phyloP scores from a whole-genome alignment of 345 rosid genomes.

The Mallotus nudiflorus region DNA sequence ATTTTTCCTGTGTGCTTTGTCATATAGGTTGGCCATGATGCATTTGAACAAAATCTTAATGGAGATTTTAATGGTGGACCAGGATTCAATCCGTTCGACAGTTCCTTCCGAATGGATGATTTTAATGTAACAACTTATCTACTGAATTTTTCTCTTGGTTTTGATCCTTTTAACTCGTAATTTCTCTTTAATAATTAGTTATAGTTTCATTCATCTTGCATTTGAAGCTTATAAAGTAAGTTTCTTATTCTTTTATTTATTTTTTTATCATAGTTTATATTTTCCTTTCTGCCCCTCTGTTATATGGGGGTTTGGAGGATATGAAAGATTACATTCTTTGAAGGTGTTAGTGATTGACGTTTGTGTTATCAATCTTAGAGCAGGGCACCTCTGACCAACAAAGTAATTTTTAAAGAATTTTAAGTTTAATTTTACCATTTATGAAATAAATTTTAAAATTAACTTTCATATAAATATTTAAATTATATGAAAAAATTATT shows the following conservation, averaged over 20 bases:
- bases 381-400: not conserved
- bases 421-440: too few relatives aligned
- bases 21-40: slow-evolving; percentile 91
- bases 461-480: too few relatives aligned
- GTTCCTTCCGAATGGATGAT: slow-evolving; percentile 52
- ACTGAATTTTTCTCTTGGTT: slow-evolving; percentile 8
- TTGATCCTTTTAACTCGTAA: not conserved
- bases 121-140: slow-evolving; percentile 48
- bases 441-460: too few relatives aligned
- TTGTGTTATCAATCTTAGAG: not conserved
- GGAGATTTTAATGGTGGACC: slow-evolving; percentile 54
- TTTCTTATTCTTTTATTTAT: not conserved
- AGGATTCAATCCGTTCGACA: slow-evolving; percentile 76
- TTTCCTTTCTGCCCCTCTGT: not conserved
- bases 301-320: not conserved
- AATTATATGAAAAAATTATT: too few relatives aligned
- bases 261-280: too few relatives aligned
- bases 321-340: not conserved
- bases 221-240: not conserved
- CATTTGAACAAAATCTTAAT: slow-evolving; percentile 63
- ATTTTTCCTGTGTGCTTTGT: slow-evolving; percentile 16
- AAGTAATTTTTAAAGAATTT: not conserved
- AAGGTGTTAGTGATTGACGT: not conserved
- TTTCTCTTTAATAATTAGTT: slow-evolving; percentile 1
- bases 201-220: not conserved